A percentile compares a stretch with the other conserved stretches of the same genome.
These are phyloP conservation scores for Botrytis squamosa DNA, from an alignment of 2,329 filamentous ascomycete species.

Conservation along the genomic window DNA sequence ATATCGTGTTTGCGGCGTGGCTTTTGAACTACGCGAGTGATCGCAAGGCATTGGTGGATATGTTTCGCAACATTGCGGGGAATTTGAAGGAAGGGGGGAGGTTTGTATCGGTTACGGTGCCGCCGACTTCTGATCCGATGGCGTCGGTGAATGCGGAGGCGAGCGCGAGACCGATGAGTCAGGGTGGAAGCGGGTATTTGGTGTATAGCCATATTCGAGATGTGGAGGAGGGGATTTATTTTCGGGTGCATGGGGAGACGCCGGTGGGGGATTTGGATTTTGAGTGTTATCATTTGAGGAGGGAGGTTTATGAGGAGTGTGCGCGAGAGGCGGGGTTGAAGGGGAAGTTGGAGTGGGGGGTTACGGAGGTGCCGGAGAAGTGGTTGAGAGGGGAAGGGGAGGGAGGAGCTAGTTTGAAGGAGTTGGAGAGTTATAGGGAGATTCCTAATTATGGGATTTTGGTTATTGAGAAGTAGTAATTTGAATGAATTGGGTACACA, in stretches of 20 bases:
- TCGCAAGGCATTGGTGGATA: slow-evolving; percentile 36
- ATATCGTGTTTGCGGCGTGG: slow-evolving; percentile 42
- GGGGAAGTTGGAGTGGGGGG: slow-evolving; percentile 34
- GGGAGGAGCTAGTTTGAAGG: slow-evolving; percentile 31
- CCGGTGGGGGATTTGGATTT: slow-evolving; percentile 32
- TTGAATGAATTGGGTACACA: background rate
- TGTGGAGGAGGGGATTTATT: slow-evolving; percentile 31
- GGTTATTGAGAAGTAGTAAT: slow-evolving; percentile 29
- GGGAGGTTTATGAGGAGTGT: slow-evolving; percentile 36
- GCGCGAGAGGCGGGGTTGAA: slow-evolving; percentile 37
- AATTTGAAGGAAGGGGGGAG: slow-evolving; percentile 41
- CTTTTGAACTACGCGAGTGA: slow-evolving; percentile 42
- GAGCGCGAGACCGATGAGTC: slow-evolving; percentile 23
- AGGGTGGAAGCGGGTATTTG: slow-evolving; percentile 28
- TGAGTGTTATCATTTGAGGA: slow-evolving; percentile 36
- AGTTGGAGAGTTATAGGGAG: slow-evolving; percentile 34
- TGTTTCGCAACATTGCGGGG: slow-evolving; percentile 41
- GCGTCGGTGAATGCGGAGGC: slow-evolving; percentile 29
- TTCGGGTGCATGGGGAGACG: slow-evolving; percentile 27
- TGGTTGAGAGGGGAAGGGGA: slow-evolving; percentile 28
- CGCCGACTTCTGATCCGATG: slow-evolving; percentile 31
- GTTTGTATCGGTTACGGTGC: slow-evolving; percentile 39
- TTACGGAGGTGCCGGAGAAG: slow-evolving; percentile 31
- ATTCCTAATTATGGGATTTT: slow-evolving; percentile 34
- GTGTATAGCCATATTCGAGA: slow-evolving; percentile 25